Evolutionary conservation across 78 protist species (phyloP).

Genomic region (Dictyostelium purpureum): DNA sequence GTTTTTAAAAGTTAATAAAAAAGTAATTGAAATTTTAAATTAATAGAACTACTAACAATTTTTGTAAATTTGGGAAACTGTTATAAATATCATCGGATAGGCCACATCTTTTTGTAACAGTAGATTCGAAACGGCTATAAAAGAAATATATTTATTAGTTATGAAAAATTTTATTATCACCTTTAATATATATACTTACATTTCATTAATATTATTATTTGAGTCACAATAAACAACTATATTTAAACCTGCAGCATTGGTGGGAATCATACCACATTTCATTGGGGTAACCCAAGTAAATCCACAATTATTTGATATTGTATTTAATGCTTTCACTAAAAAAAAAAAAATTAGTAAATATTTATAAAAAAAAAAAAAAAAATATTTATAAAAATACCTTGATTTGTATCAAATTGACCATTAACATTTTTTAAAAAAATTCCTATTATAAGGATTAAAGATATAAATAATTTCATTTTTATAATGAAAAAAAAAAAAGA

Average conservation of each 20-base stretch:
- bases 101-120: too few relatives aligned
- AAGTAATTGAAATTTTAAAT: too few relatives aligned
- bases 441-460: too few relatives aligned
- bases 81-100: too few relatives aligned
- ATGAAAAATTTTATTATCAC: too few relatives aligned
- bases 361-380: too few relatives aligned
- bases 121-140: too few relatives aligned
- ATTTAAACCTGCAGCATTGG: not conserved
- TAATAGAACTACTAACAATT: too few relatives aligned
- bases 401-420: not conserved
- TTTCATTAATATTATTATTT: not conserved
- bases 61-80: not conserved
- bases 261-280: not conserved
- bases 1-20: too few relatives aligned
- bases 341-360: not conserved
- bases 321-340: not conserved
- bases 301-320: not conserved
- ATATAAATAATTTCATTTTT: too few relatives aligned
- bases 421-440: too few relatives aligned
- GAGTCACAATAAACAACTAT: not conserved
- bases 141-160: not conserved
- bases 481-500: too few relatives aligned
- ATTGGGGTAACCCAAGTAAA: not conserved
- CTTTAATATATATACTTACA: slow-evolving; percentile 3
- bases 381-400: not conserved